Conservation (phyloP, 2,329 filamentous ascomycete species). For the Sphaerulina vaccinii region DNA sequence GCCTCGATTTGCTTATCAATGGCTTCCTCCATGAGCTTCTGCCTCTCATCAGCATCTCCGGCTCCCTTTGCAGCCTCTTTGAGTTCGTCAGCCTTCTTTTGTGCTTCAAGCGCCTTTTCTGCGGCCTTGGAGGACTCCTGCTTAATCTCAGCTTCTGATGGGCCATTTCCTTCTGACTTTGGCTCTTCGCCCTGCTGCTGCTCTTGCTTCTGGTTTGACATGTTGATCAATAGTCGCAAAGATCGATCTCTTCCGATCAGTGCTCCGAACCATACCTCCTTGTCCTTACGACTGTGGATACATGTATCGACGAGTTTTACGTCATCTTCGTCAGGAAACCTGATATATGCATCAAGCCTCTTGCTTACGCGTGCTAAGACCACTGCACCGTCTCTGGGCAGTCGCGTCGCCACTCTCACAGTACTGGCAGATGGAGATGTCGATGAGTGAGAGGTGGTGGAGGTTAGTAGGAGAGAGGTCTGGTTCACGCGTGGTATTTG, state of each 20-base stretch:
- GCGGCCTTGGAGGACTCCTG: constrained; percentile 33
- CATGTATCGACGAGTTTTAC: constrained; percentile 1
- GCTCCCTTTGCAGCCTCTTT: constrained; percentile 32
- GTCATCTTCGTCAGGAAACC: no score
- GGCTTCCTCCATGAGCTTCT: constrained; percentile 35
- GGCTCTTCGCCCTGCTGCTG: background rate
- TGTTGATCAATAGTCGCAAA: background rate
- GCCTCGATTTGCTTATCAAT: constrained; percentile 33
- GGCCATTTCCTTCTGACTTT: background rate
- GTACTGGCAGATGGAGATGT: no score
- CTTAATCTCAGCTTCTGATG: constrained; percentile 25
- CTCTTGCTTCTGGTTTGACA: constrained; percentile 3
- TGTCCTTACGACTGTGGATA: background rate
- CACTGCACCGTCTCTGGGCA: no score
- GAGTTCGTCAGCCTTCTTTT: constrained; percentile 32
- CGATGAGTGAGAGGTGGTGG: no score
- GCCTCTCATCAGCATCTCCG: constrained; percentile 35
- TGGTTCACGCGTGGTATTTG: no score
- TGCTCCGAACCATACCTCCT: background rate
- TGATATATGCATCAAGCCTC: no score
- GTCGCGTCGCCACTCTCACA: no score
- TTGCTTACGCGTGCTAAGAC: no score
- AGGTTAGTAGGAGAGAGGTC: no score
- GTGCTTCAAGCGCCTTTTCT: constrained; percentile 25
- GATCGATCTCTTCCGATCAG: background rate